Evolutionary conservation across 1,139 yeast species (phyloP).

Genomic region (Yamadazyma dushanensis): DNA sequence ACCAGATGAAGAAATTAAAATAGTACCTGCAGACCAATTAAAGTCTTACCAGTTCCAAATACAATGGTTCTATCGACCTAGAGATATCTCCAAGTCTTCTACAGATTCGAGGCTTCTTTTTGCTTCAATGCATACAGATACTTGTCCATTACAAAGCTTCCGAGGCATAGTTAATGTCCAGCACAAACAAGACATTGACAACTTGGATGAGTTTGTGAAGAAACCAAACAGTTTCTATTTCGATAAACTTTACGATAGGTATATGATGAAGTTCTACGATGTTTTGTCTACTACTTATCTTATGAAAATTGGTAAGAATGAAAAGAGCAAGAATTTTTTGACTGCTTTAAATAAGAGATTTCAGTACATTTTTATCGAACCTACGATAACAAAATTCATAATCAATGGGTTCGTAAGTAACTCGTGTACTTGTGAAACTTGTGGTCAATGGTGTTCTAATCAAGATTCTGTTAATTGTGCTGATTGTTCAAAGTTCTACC

Average conservation of each 20-base stretch:
- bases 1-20: slow-evolving; percentile 1
- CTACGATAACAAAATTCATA: slow-evolving; percentile 65
- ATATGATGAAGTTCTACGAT: slow-evolving; percentile 81
- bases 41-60: slow-evolving; percentile 59
- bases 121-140: slow-evolving; percentile 86
- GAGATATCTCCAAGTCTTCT: slow-evolving; percentile 72
- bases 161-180: slow-evolving; percentile 75
- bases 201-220: slow-evolving; percentile 53
- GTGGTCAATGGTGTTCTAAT: slow-evolving; percentile 82
- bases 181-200: slow-evolving; percentile 66
- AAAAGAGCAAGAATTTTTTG: slow-evolving; percentile 55
- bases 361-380: slow-evolving; percentile 74
- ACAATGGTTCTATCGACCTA: slow-evolving; percentile 91
- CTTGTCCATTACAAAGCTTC: slow-evolving; percentile 73
- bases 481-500: slow-evolving; percentile 70
- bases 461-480: slow-evolving; percentile 81
- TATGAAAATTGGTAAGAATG: slow-evolving; percentile 15
- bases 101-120: slow-evolving; percentile 73
- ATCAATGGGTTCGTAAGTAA: slow-evolving; percentile 59
- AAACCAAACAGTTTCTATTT: slow-evolving; percentile 78
- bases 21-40: slow-evolving; percentile 16
- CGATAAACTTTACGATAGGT: slow-evolving; percentile 82
- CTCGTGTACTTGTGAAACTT: slow-evolving; percentile 60
- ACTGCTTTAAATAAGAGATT: slow-evolving; percentile 67
- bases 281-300: slow-evolving; percentile 33